Base-by-base conservation (phyloP, 2,329 filamentous ascomycete species). In the Colletotrichum simmondsii region DNA sequence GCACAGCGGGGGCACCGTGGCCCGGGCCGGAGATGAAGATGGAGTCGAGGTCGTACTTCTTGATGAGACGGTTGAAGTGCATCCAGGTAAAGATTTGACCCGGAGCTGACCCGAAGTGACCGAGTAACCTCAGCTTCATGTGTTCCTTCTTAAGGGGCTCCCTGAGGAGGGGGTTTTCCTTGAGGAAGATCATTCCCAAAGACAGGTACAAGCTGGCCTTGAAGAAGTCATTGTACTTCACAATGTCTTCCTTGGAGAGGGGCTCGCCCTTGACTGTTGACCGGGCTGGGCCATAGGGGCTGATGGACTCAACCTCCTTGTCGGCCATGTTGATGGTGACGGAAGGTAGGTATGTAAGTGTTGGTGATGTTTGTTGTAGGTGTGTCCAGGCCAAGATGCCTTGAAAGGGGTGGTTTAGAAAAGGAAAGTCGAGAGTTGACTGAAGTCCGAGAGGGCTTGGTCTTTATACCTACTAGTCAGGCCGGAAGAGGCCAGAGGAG, bases 71-170 rank as follows among this genome's bases (percentile, higher is more conserved):
- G 82, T 95, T 95, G 87, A 94, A 93, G 83, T 95, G 93, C 85
- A 95, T 93, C 81, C 92, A 95, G 42, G 92, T 93, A 82, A 95
- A 95, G 71, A 92, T 91, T 81, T 95, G 93, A 16, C 93, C 93
- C n/a, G 93, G 91, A 62, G 93, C 93, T 3, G 92, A 94, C 66
- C 93, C 93, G 87, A 94, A 95, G 80, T 95, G 93, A 52, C 93
- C 93, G 2, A 95, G 86, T 10, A 95, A 85, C 75, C 93, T 90
- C 72, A 89, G 87, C 83, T 95, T 95, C 83, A 95, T 86, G 78
- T 95, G 92, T 66, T 94, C 90, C 37, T 89, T 84, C 76, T 90
- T 90, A 75, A 94, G 86, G 1, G 92, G 92, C 76, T 94, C 90
- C 72, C 88, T 88, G 56, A 95, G 89, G 14, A 95, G 87, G 16